Evolutionary conservation across 2,329 filamentous ascomycete genomes (phyloP).

Genomic region (Pseudogymnoascus sp.): DNA sequence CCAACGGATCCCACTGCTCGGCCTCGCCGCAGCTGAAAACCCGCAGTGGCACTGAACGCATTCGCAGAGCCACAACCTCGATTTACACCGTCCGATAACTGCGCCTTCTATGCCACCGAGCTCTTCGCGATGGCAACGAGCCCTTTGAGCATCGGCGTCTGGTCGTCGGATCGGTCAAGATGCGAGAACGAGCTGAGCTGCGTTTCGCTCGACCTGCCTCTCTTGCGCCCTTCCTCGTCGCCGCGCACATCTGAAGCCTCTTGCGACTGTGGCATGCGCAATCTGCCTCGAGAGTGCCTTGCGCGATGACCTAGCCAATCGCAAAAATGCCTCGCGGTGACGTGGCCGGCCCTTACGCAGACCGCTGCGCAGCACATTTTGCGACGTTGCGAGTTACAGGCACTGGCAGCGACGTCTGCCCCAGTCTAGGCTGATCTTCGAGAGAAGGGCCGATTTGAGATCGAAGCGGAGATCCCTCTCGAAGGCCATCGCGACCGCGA

Average conservation of each 20-base stretch:
- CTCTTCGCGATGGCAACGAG: neutral
- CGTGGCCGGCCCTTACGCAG: conserved; percentile 4
- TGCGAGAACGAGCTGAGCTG: conserved; percentile 2
- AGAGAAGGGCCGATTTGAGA: conserved; percentile 3
- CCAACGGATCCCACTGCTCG: too few relatives aligned
- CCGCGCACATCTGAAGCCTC: neutral
- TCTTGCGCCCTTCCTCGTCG: neutral
- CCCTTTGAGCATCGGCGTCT: neutral
- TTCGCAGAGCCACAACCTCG: too few relatives aligned
- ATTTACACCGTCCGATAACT: neutral
- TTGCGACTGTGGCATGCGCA: conserved; percentile 4
- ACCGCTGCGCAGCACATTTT: neutral
- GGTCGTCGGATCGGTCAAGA: conserved; percentile 1
- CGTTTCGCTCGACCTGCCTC: neutral
- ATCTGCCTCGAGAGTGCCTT: conserved; percentile 9
- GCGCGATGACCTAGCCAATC: conserved; percentile 9
- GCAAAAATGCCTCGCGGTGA: conserved; percentile 11
- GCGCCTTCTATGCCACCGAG: neutral
- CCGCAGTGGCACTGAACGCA: too few relatives aligned
- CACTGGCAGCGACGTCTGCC: neutral
- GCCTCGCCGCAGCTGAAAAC: neutral
- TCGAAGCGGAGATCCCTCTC: too few relatives aligned
- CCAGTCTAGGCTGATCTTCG: neutral
- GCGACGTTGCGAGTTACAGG: neutral
- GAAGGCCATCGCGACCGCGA: too few relatives aligned